Base-by-base conservation (phyloP, 2,329 filamentous ascomycete species). In the Cercospora citrullina region DNA sequence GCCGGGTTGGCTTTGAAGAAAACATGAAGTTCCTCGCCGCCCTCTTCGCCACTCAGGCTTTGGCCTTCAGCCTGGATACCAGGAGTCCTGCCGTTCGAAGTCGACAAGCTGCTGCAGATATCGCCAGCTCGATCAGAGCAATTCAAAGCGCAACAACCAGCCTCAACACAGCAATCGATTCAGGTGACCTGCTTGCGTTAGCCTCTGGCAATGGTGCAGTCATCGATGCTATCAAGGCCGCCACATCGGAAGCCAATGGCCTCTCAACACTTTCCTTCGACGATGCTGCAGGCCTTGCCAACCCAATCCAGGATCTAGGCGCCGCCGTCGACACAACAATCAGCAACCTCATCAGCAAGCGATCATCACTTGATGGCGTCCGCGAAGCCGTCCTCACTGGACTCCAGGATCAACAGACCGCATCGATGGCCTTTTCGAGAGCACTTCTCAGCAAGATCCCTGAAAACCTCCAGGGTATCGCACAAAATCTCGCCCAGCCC, bases 1-100 rank as follows among this genome's bases (percentile, higher is more conserved):
- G 18, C 21, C 45, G 30, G 30, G 48, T 63, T 55, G 61, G 48
- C 30, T 48, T 14, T 55, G 42, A 31, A 57, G 61, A 7, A 64
- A 68, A 39, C 12, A 68, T 68, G 67, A 65, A 68, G 67, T 64
- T 68, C 59, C 30, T 66, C 51, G 63, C 67, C 33, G 48, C 59
- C 8, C 33, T 68, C 57, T 66, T 63, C 53, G 28, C 60, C 45
- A 53, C 67, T 51, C 57, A 61, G 31, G 67, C 64, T 9, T 31
- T 68, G 30, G 67, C 67, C 39, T 65, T 68, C 67, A 68, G 67
- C 31, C 48, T 68, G 59, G 59, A 66, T 31, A 33, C 60, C 33
- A 51, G 63, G 31, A 61, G 57, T 36, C 59, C 63, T 21, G 55
- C 39, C 48, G 9, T 68, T 28, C 55, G 62, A 59, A 65, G 63